Conservation (phyloP, 2,329 filamentous ascomycete species). For the Neodidymelliopsis sp. region DNA sequence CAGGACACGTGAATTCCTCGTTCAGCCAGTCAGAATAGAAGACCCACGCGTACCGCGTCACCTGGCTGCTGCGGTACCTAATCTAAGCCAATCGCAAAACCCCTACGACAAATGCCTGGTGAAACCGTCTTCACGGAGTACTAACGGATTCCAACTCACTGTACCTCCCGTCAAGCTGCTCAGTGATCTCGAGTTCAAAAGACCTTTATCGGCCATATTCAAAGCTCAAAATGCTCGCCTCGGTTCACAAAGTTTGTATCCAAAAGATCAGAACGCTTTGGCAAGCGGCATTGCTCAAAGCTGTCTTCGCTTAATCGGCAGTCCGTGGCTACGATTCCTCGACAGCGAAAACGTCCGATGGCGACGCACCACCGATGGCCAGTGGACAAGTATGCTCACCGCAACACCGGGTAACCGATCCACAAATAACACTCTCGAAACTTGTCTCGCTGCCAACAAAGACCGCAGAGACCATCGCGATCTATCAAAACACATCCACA, state of each 20-base stretch:
- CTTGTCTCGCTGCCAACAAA: slow-evolving; percentile 16
- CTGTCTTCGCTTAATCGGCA: slow-evolving; percentile 34
- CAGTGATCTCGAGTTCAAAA: slow-evolving; percentile 33
- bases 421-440: slow-evolving; percentile 24
- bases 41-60: background rate
- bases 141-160: slow-evolving; percentile 32
- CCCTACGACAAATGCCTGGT: slow-evolving; percentile 23
- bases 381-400: slow-evolving; percentile 37
- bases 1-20: slow-evolving; percentile 30
- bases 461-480: slow-evolving; percentile 18
- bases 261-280: slow-evolving; percentile 35
- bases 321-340: slow-evolving; percentile 33
- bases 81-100: slow-evolving; percentile 21
- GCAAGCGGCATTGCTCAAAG: slow-evolving; percentile 33
- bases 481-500: slow-evolving; percentile 30
- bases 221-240: slow-evolving; percentile 19
- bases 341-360: slow-evolving; percentile 36
- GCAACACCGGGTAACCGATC: slow-evolving; percentile 21
- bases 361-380: slow-evolving; percentile 12
- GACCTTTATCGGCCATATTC: slow-evolving; percentile 30
- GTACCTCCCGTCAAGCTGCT: slow-evolving; percentile 28
- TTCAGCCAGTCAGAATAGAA: slow-evolving; percentile 20
- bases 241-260: slow-evolving; percentile 32
- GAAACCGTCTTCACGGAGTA: slow-evolving; percentile 25
- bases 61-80: slow-evolving; percentile 4